Percentiles rank a stretch among this genome's conserved stretches.
Evolutionary conservation across 1,139 yeast species (phyloP).

Genomic region (Blastobotrys arbuscula): DNA sequence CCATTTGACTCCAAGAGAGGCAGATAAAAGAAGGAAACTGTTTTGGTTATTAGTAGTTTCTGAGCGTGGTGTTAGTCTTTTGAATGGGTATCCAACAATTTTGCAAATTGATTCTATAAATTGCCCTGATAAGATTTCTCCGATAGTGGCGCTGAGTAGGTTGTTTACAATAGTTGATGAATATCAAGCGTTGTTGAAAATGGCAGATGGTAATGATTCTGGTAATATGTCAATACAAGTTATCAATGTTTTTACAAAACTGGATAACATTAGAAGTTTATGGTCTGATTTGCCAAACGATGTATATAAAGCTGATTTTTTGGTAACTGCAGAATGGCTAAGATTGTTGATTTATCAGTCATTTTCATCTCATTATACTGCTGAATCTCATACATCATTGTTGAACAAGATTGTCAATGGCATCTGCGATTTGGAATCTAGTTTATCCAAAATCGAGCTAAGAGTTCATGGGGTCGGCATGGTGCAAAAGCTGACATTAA

Average conservation of each 20-base stretch:
- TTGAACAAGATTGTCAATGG: background rate
- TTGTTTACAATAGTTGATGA: slow-evolving; percentile 19
- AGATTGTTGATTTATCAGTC: slow-evolving; percentile 14
- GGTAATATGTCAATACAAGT: background rate
- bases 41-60: slow-evolving; percentile 16
- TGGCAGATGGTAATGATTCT: background rate
- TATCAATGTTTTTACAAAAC: background rate
- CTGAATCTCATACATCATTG: background rate
- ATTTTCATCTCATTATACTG: background rate
- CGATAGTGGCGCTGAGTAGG: slow-evolving; percentile 9
- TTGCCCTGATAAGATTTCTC: slow-evolving; percentile 11
- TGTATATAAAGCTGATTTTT: slow-evolving; percentile 18
- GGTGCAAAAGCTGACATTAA: slow-evolving; percentile 20
- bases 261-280: slow-evolving; percentile 1
- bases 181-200: background rate
- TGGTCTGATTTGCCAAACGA: slow-evolving; percentile 11
- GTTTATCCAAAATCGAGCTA: slow-evolving; percentile 5
- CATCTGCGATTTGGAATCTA: background rate
- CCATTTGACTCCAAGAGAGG: slow-evolving; percentile 8
- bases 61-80: slow-evolving; percentile 18
- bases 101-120: slow-evolving; percentile 6
- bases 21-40: slow-evolving; percentile 12
- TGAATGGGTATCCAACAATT: slow-evolving; percentile 11
- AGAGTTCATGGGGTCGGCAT: slow-evolving; percentile 19
- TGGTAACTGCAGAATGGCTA: slow-evolving; percentile 19